Percentiles rank a stretch among this genome's conserved stretches.
phyloP scores from a whole-genome alignment of 2,329 filamentous ascomycete genomes.

The Penicillium brasilianum region DNA sequence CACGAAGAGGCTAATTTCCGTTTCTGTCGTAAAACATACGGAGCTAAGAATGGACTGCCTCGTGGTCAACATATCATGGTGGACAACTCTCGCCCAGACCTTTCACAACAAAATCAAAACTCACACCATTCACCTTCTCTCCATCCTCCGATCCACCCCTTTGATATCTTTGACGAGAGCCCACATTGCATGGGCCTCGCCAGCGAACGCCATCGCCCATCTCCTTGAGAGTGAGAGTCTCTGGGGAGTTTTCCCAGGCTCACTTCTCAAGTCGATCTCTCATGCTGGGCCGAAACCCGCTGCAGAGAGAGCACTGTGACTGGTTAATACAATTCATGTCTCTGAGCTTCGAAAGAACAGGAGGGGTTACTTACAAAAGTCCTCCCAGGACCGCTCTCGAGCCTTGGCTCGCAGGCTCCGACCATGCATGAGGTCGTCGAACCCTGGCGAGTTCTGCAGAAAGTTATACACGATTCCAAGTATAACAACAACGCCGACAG shows the following conservation, averaged over 20 bases:
- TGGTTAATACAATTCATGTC: conserved; percentile 53
- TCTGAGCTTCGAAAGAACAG: not conserved
- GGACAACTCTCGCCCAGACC: not conserved
- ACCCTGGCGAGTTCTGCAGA: conserved; percentile 77
- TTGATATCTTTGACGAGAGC: not conserved
- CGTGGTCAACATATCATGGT: not conserved
- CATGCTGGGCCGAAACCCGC: conserved; percentile 88
- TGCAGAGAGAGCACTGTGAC: conserved; percentile 79
- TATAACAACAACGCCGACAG: conserved; percentile 75
- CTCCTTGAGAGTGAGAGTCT: not conserved
- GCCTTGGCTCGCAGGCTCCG: conserved; percentile 80
- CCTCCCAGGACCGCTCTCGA: conserved; percentile 81
- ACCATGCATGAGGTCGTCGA: conserved; percentile 93
- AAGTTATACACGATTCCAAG: conserved; percentile 84
- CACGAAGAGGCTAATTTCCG: not conserved
- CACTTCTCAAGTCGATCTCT: conserved; percentile 73
- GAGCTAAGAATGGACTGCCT: not conserved
- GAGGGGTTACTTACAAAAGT: conserved; percentile 72
- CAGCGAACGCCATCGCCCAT: too few relatives aligned
- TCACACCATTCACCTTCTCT: not conserved
- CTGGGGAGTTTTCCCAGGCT: not conserved
- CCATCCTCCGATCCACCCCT: not conserved
- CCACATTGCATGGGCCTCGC: not conserved
- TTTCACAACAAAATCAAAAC: not conserved
- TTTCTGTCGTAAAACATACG: not conserved